phyloP scores from a whole-genome alignment of 257 asterid genomes.

The Primulina huaijiensis region DNA sequence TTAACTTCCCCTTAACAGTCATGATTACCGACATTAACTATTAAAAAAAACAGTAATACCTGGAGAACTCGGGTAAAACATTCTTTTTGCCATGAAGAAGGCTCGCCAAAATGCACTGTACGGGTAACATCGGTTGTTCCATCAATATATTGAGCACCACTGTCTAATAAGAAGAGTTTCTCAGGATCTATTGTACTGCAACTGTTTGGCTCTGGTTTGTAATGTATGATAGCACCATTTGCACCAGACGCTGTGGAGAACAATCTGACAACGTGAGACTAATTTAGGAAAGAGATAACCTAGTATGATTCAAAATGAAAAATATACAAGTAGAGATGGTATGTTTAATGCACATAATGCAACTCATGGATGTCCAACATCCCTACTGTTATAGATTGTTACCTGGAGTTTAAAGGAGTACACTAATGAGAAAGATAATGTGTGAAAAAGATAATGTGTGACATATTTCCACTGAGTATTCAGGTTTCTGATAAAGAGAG shows the following conservation, averaged over 20 bases:
- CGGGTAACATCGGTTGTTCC: conserved; percentile 96
- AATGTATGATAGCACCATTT: conserved; percentile 95
- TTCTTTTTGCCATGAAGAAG: conserved; percentile 80
- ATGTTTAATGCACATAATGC: conserved; percentile 5
- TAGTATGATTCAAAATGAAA: conserved; percentile 10
- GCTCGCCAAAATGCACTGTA: conserved; percentile 91
- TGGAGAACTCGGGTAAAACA: conserved; percentile 94
- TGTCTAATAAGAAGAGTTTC: conserved; percentile 85
- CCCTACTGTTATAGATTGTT: neutral
- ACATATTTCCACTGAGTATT: neutral
- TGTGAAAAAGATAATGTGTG: neutral
- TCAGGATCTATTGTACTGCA: conserved; percentile 72
- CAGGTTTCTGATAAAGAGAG: neutral
- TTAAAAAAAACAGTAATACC: conserved; percentile 42
- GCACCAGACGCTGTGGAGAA: conserved; percentile 79
- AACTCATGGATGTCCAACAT: conserved; percentile 17
- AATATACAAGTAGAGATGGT: conserved; percentile 15
- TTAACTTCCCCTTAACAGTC: neutral
- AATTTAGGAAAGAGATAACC: conserved; percentile 13
- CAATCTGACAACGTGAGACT: conserved; percentile 23
- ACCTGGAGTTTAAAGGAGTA: neutral
- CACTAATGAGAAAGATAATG: neutral
- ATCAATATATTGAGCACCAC: conserved; percentile 94
- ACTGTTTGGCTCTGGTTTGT: conserved; percentile 72
- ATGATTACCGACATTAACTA: neutral